Evolutionary conservation across 148 eudicot genomes (phyloP).

Genomic region (Oxyria digyna): DNA sequence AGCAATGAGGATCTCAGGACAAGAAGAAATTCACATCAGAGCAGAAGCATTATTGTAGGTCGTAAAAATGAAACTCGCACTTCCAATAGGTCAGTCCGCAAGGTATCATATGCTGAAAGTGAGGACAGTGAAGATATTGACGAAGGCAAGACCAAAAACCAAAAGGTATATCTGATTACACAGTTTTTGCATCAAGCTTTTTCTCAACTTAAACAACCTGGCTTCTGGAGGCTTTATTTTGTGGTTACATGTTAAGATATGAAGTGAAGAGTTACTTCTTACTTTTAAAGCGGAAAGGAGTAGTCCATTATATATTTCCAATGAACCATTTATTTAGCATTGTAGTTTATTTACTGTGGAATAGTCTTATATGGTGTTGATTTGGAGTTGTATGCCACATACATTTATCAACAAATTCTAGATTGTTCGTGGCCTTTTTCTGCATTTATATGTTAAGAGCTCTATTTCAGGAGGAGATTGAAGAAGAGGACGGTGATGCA

Average conservation of each 20-base stretch:
- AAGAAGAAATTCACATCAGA: conserved; percentile 33
- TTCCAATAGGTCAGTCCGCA: conserved; percentile 69
- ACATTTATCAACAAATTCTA: background rate
- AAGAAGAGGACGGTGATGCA: conserved; percentile 80
- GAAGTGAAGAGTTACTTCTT: background rate
- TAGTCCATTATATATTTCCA: background rate
- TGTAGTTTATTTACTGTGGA: background rate
- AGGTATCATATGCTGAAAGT: conserved; percentile 89
- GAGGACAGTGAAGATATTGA: conserved; percentile 88
- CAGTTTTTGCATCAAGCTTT: background rate
- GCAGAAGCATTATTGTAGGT: conserved; percentile 30
- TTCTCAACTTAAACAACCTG: background rate
- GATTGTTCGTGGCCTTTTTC: background rate
- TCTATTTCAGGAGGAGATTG: conserved; percentile 56
- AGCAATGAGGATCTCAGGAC: conserved; percentile 54
- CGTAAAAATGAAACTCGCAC: conserved; percentile 59
- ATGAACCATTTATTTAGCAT: background rate
- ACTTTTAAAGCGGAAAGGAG: background rate
- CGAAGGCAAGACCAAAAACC: conserved; percentile 63
- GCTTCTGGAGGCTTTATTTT: background rate
- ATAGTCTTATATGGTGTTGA: background rate
- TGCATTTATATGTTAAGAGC: conserved; percentile 4
- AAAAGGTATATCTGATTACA: conserved; percentile 37
- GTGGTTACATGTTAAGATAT: background rate
- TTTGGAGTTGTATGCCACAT: background rate